Evolutionary conservation across 1,284 basidiomycete genomes (phyloP).

Genomic region (Phaffia rhodozyma): DNA sequence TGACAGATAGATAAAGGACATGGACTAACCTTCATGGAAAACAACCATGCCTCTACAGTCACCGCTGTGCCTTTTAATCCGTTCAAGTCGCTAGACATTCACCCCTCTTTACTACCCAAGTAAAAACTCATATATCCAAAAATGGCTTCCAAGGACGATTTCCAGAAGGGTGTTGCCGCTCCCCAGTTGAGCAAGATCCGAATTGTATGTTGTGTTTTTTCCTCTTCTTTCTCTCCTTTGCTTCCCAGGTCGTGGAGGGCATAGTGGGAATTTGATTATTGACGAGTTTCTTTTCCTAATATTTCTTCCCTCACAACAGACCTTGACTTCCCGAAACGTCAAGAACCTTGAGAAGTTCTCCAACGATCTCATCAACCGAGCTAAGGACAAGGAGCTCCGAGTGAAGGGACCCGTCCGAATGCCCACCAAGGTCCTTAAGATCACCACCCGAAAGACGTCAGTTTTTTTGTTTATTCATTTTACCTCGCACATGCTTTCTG

Average conservation of each 20-base stretch:
- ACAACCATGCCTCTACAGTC: constrained; percentile 26
- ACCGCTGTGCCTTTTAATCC: constrained; percentile 32
- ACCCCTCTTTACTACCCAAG: constrained; percentile 23
- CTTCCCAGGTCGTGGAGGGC: background rate
- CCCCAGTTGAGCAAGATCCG: constrained; percentile 98
- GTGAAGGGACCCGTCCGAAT: constrained; percentile 99
- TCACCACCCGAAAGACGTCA: constrained; percentile 97
- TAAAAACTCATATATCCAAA: constrained; percentile 52
- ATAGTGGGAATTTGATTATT: background rate
- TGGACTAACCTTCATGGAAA: no score
- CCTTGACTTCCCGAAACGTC: constrained; percentile 94
- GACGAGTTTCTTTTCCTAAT: background rate
- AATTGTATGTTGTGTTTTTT: constrained; percentile 41
- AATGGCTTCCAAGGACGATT: constrained; percentile 99
- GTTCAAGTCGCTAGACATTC: constrained; percentile 17
- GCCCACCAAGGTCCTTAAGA: constrained; percentile 95
- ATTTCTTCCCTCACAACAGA: constrained; percentile 30
- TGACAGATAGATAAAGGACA: no score
- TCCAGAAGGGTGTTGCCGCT: constrained; percentile 79
- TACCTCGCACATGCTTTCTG: constrained; percentile 16
- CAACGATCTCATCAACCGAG: constrained; percentile 89
- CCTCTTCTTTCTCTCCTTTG: background rate
- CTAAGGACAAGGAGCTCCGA: constrained; percentile 98
- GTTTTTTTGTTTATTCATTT: constrained; percentile 28
- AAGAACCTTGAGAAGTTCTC: constrained; percentile 99